Conservation (phyloP, 2,329 filamentous ascomycete genomes). For the Gyromitra esculenta region DNA sequence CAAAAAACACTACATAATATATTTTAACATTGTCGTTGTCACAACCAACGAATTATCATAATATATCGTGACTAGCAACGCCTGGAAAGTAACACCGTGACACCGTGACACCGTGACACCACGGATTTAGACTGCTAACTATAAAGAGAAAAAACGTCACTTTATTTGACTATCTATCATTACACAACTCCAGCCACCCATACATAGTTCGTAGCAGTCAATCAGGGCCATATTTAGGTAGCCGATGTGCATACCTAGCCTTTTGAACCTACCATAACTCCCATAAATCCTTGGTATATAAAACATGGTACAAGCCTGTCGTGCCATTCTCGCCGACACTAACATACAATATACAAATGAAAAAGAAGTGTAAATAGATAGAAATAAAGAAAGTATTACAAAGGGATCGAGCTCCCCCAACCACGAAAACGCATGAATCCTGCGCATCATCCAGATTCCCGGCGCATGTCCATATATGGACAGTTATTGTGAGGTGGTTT, state of each 20-base stretch:
- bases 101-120: neutral
- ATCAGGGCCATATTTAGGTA: neutral
- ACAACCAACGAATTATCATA: neutral
- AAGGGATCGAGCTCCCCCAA: neutral
- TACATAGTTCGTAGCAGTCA: neutral
- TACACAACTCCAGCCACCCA: neutral
- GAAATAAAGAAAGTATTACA: constrained; percentile 7
- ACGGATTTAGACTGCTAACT: neutral
- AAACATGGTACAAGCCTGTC: constrained; percentile 17
- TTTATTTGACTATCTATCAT: neutral
- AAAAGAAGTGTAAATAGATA: neutral
- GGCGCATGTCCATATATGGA: constrained; percentile 3
- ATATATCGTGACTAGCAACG: neutral
- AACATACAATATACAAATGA: constrained; percentile 18
- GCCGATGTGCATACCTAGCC: neutral
- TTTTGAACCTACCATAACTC: neutral
- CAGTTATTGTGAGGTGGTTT: neutral
- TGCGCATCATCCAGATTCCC: constrained; percentile 5
- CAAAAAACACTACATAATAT: neutral
- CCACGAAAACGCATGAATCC: neutral
- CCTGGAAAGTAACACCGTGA: neutral
- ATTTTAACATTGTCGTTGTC: neutral
- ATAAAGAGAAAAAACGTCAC: neutral
- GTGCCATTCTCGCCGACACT: neutral
- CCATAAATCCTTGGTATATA: neutral